Conservation (phyloP, 177 flowering plant genomes). For the Tripterygium wilfordii region DNA sequence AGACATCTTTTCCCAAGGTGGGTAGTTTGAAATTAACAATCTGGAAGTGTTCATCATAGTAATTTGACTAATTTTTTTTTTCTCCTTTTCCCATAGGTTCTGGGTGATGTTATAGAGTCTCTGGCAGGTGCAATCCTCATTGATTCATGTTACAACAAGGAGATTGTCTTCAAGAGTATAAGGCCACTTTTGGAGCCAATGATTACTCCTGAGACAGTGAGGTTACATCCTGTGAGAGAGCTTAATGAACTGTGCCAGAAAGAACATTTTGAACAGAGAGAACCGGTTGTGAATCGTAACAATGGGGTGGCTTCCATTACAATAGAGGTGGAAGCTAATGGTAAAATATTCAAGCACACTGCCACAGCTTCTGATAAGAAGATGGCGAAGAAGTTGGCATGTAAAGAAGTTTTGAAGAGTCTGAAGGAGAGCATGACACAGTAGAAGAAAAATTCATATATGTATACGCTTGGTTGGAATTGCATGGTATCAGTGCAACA, state of each 20-base stretch:
- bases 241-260: conserved; percentile 41
- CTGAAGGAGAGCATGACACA: conserved; percentile 32
- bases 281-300: neutral
- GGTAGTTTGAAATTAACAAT: conserved; percentile 1
- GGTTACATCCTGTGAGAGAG: conserved; percentile 59
- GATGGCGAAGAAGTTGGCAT: conserved; percentile 45
- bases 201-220: conserved; percentile 62
- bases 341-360: conserved; percentile 23
- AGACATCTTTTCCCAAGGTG: conserved; percentile 59
- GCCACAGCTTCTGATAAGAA: conserved; percentile 31
- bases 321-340: conserved; percentile 48
- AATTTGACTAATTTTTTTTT: neutral
- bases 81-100: conserved; percentile 63
- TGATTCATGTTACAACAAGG: conserved; percentile 59
- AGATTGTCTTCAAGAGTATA: conserved; percentile 52
- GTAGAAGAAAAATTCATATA: too few relatives aligned
- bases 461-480: too few relatives aligned
- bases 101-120: conserved; percentile 86
- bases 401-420: conserved; percentile 38
- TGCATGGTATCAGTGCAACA: too few relatives aligned
- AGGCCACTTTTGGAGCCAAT: conserved; percentile 66
- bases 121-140: conserved; percentile 82
- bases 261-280: conserved; percentile 18
- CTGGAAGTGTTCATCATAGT: too few relatives aligned
- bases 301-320: conserved; percentile 28